A percentile compares a stretch with the other conserved stretches of the same genome.
Conservation (phyloP, 192 early-diverging fungal species). For the Gryganskiella cystojenkinii region DNA sequence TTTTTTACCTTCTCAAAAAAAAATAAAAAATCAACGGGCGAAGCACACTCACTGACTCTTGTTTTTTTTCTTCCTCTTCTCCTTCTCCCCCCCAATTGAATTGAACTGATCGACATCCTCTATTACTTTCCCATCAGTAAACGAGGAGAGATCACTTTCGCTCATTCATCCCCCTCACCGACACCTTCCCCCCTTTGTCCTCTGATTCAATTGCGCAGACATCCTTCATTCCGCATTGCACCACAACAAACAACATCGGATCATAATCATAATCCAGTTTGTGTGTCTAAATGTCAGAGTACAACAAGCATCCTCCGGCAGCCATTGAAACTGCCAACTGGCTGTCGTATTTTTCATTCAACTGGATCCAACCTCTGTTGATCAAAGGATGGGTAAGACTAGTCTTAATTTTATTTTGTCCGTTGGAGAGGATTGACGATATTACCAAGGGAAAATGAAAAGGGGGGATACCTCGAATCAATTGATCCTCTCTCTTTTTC, state of each 20-base stretch:
- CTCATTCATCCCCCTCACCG: background rate
- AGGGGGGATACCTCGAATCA: background rate
- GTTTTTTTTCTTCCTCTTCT: background rate
- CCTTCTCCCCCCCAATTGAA: no score
- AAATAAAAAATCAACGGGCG: background rate
- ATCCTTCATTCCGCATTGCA: background rate
- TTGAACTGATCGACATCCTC: no score
- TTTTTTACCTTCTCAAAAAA: background rate
- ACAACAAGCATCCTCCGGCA: slow-evolving; percentile 36
- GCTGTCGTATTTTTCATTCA: slow-evolving; percentile 50
- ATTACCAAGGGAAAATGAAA: background rate
- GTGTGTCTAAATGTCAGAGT: slow-evolving; percentile 27
- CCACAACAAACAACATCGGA: background rate
- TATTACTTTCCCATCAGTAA: no score
- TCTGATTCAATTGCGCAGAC: background rate
- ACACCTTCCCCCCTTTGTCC: background rate
- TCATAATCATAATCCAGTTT: no score
- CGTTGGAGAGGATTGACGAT: background rate
- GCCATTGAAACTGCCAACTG: slow-evolving; percentile 25
- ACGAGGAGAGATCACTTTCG: no score
- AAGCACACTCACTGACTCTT: background rate
- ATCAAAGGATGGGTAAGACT: slow-evolving; percentile 48
- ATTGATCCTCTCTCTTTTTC: background rate
- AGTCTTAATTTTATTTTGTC: background rate
- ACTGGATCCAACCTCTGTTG: slow-evolving; percentile 48